Base-by-base conservation (phyloP, 768 basidiomycete species). In the Astraeus odoratus region DNA sequence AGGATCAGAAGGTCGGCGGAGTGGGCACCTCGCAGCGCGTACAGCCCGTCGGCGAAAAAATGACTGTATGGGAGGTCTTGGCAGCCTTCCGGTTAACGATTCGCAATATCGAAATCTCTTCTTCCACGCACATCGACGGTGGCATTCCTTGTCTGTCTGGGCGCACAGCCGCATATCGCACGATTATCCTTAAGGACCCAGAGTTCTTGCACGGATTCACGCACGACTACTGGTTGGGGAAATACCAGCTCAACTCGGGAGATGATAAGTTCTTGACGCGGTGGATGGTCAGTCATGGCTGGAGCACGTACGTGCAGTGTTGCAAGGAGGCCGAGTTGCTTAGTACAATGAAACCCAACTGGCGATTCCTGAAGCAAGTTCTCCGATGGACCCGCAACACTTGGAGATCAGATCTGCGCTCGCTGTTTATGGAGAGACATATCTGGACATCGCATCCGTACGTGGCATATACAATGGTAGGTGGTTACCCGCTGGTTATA, bases 261-360 rank as follows among this genome's bases (percentile, higher is more conserved):
- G 91, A 93, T 66, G 88, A 91, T 72, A 92, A 95, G 66, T 95
- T 91, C 68, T 69, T 95, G 59, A 97, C 93, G 15, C 72, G 92
- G 36, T 95, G 93, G 92, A 92, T 94, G 88, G 92, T 95, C 48
- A 83, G 80, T 58, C 91, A 94, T 57, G 90, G 91, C 13, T 95
- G 93, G 92, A 84, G 75, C 62, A 94, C 90, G n/a, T 93, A 90
- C 61, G 87, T 94, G 25, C 89, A 91, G 60, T 79, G 77, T 60
- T 91, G 86, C 70, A 79, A 77, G 60, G 86, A 89, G 66, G 84
- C 81, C 12, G 91, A 94, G 66, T 69, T 94, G 12, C 68, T 92
- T 49, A 86, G 82, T 60, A 94, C 91, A 42, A 97, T 94, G 92
- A 95, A 95, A 66, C 90, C 90, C 22, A 89, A 95, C 67, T 95